Evolutionary conservation across 768 basidiomycete species (phyloP), one percentile per base, ranked within the genome.

Genomic region (Coprinopsis marcescibilis): DNA sequence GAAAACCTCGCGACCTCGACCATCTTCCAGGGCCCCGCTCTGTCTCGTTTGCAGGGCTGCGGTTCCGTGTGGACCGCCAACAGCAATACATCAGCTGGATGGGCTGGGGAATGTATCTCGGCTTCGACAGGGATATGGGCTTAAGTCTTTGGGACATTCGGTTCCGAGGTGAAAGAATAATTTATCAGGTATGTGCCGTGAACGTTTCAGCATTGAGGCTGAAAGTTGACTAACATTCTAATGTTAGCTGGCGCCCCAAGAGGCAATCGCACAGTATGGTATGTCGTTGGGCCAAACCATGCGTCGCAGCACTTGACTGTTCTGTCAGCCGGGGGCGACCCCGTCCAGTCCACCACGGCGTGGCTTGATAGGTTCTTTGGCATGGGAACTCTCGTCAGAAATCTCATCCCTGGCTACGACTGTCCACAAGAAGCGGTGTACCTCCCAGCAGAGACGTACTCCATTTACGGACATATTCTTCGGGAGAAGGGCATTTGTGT

Each of bases 101-200:
- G 77, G 78, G 78, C 2, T 83, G 80, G 79, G 66, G 70, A 0
- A 45, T 82, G 60, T 82, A 75, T 51, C 65, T 82, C 24, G 74
- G 77, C 41, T 84, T 83, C 55, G 78, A 80, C 46, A 60, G 80
- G 23, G 83, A 84, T 55, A 83, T 83, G 80, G 83, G 80, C 12
- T 52, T 81, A 51, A 74, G 69, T 48, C 60, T 82, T 15, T 83
- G 77, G 76, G 75, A 83, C 55, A 68, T 82, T 39, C 65, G 71
- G 3, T 78, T 84, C 65, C 62, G 66, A 30, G 70, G 70, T 11
- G 80, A 80, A 55, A 60, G 82, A 27, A 75, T 85, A 34, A 71
- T 83, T 33, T 85, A 84, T 52, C 76, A 81, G 64, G 75, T 75
- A 40, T 8, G 44, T 29, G 4, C 13, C 6, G 13, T 12, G 15